Percentiles rank a stretch among this genome's conserved stretches.
phyloP scores from a whole-genome alignment of 139 green algal species.

The Nannochloris sp. region DNA sequence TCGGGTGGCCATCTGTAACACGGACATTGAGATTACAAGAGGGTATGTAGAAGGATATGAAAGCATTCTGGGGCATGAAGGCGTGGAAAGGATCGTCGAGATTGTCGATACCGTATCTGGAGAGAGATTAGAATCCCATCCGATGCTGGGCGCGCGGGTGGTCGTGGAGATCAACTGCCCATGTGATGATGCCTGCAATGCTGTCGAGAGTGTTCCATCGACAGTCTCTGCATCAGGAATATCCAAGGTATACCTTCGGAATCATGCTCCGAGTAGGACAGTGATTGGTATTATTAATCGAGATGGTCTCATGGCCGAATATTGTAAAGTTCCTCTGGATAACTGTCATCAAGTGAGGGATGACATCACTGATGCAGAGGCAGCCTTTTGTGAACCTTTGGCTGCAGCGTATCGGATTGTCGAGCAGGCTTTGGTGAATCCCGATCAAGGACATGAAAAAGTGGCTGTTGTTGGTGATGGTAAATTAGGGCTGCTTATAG shows the following conservation, averaged over 20 bases:
- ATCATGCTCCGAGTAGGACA: constrained; percentile 42
- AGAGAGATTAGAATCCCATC: too few species aligned
- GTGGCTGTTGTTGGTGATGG: constrained; percentile 54
- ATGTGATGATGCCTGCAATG: background rate
- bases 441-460: background rate
- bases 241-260: constrained; percentile 38
- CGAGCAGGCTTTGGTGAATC: constrained; percentile 44
- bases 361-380: constrained; percentile 39
- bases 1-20: constrained; percentile 9
- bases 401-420: constrained; percentile 58
- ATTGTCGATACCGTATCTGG: constrained; percentile 6
- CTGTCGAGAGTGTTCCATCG: too few species aligned
- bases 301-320: constrained; percentile 52
- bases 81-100: constrained; percentile 43
- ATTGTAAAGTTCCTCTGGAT: constrained; percentile 35
- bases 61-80: constrained; percentile 61
- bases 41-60: constrained; percentile 63
- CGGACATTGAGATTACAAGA: constrained; percentile 57
- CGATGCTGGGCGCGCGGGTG: constrained; percentile 38
- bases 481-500: constrained; percentile 38
- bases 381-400: constrained; percentile 60
- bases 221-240: too few species aligned
- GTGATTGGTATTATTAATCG: constrained; percentile 69
- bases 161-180: constrained; percentile 70
- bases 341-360: constrained; percentile 60